Evolutionary conservation across 257 asterid genomes (phyloP), one percentile per base, ranked within the genome.

Genomic region (Perilla frutescens): DNA sequence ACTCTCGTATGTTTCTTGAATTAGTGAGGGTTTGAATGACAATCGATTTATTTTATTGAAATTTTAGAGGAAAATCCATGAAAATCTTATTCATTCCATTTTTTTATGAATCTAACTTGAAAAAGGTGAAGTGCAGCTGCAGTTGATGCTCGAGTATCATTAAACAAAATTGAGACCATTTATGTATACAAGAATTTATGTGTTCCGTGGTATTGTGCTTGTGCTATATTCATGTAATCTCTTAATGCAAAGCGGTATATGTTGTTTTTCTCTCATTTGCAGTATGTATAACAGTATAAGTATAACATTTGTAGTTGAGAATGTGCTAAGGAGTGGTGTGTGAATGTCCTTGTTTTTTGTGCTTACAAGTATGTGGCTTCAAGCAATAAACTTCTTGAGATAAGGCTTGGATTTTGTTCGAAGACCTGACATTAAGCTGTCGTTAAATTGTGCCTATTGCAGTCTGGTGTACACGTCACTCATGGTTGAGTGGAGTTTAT

Each of bases 401-500:
- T 67, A 2, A 53, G 51, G 69, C 31, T 10, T 39, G 56, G 39
- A 39, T 49, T 29, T 49, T 39, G 41, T 61, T 12, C 6, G 29
- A 10, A 5, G 11, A 6, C 11, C 36, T 1, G 2, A 62, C 1
- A 41, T 69, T 51, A 43, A 32, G 53, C 72, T 64, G 50, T 7
- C 7, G 44, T 43, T 32, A 57, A 57, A 57, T 10, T 7, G 40
- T 72, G 56, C 6, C 48, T 50, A 20, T n/a, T 15, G 59, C 48
- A 60, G 40, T 60, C 5, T 12, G 6, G 56, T n/a, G 3, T 37
- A 11, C 50, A 39, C 10, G 56, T 61, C 64, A 29, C 11, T 58
- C 37, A 32, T 37, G 31, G 61, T 71, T 71, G 73, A 66, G n/a
- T 60, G 47, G 47, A 26, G 6, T 31, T 37, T 14, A 32, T 20